phyloP scores from a whole-genome alignment of 1,284 basidiomycete species.

The Naganishia liquefaciens region DNA sequence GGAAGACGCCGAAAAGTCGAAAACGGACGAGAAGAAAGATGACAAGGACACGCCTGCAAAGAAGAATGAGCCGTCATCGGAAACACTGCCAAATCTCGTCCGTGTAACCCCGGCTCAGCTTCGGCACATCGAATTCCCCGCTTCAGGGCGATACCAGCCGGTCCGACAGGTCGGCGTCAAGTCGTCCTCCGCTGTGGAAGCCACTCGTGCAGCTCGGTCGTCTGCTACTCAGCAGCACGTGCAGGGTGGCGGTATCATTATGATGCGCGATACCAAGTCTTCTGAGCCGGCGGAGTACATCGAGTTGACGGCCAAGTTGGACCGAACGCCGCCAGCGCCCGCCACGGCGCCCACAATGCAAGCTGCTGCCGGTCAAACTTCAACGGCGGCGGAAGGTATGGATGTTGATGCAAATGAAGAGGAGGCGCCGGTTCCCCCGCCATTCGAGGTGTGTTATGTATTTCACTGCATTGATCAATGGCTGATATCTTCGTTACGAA shows the following conservation, averaged over 20 bases:
- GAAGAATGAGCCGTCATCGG: constrained; percentile 72
- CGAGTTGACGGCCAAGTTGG: constrained; percentile 59
- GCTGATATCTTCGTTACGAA: not conserved
- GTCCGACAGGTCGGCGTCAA: constrained; percentile 63
- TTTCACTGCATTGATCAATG: not conserved
- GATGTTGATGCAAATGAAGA: constrained; percentile 72
- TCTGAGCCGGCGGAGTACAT: constrained; percentile 71
- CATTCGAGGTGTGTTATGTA: constrained; percentile 45
- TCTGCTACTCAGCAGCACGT: constrained; percentile 61
- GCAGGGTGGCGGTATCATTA: constrained; percentile 79
- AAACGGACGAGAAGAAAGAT: constrained; percentile 56
- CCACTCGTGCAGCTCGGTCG: constrained; percentile 21
- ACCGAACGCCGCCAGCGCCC: constrained; percentile 49
- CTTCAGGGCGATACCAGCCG: constrained; percentile 80
- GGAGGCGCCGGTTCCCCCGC: constrained; percentile 63
- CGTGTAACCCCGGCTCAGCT: constrained; percentile 90
- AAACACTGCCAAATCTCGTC: constrained; percentile 82
- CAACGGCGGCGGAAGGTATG: constrained; percentile 37
- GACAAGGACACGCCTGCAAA: constrained; percentile 63
- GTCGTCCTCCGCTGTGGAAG: constrained; percentile 27
- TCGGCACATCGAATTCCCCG: constrained; percentile 77
- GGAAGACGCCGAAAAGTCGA: constrained; percentile 51
- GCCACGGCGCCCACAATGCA: constrained; percentile 39
- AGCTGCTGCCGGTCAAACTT: constrained; percentile 46
- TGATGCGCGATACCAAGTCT: constrained; percentile 69